Evolutionary conservation across 176 grass and related monocot genomes (phyloP), one percentile per base, ranked within the genome.

Genomic region (Cenchrus fungigraminus): DNA sequence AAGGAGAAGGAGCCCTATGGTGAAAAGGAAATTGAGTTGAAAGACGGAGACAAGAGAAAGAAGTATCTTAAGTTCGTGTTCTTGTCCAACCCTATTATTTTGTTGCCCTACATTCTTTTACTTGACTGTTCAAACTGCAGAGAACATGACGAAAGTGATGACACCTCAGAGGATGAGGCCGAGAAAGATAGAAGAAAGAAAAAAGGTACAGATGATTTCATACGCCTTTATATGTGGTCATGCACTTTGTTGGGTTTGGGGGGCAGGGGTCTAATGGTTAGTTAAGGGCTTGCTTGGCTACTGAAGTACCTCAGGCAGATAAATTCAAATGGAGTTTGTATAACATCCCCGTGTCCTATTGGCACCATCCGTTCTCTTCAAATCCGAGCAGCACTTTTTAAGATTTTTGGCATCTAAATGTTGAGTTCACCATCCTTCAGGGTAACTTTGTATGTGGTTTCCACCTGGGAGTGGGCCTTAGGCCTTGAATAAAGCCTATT

Each of bases 1-100:
- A 86, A 87, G 67, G 92, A 91, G 52, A 82, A 79, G 4, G 68
- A 91, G 43, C 15, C 16, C 11, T 73, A 16, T 16, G 63, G 54
- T 78, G 90, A 84, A 61, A 87, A 77, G 42, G 91, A 91, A 65
- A 69, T 64, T 32, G 81, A 91, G 0, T 20, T 90, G 31, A 78
- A 78, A 90, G 61, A 74, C 34, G 82, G 22, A 12, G 79, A 73
- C 66, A 95, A 95, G 86, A 91, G 91, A 73, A 95, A 98, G 83
- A 95, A 93, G 93, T 95, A 81, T 25, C 3, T 80, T 17, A 74
- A 49, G 15, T 81, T 79, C 46, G 12, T 45, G 40, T 61, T 50
- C 40, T 61, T 37, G 31, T 42, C 12, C 5, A 78, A 28, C 45
- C 52, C 40, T 16, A 17, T 8, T 82, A 37, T 53, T 57, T 58